These are phyloP conservation scores for Capsicum pubescens DNA, from an alignment of 257 asterid genomes.

Conservation along the genomic window DNA sequence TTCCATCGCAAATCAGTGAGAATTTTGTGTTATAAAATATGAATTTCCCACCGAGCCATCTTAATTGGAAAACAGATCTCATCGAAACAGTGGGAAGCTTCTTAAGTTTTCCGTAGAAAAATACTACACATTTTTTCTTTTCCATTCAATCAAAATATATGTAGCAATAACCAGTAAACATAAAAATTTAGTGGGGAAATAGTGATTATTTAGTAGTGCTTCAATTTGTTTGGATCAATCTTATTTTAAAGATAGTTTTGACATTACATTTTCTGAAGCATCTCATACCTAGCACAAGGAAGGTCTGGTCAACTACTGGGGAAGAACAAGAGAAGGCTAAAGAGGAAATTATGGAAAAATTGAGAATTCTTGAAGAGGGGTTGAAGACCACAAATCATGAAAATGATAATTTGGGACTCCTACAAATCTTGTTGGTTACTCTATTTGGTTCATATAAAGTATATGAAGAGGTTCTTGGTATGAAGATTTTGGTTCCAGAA, in stretches of 20 bases:
- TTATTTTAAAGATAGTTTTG: too few relatives aligned
- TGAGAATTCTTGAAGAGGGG: constrained; percentile 43
- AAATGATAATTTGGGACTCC: constrained; percentile 35
- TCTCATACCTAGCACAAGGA: not conserved
- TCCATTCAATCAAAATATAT: too few relatives aligned
- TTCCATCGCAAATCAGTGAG: too few relatives aligned
- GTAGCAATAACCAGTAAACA: too few relatives aligned
- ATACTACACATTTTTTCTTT: too few relatives aligned
- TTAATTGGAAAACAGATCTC: too few relatives aligned
- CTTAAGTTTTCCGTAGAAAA: too few relatives aligned
- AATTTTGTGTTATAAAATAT: too few relatives aligned
- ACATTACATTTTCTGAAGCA: not conserved
- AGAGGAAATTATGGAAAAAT: constrained; percentile 36
- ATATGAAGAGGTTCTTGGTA: constrained; percentile 42
- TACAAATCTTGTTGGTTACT: constrained; percentile 41
- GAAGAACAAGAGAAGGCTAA: constrained; percentile 30
- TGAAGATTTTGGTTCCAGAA: constrained; percentile 42
- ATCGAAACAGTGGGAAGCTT: too few relatives aligned
- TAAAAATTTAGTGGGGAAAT: too few relatives aligned
- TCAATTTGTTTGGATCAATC: not conserved
- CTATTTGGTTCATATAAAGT: constrained; percentile 43
- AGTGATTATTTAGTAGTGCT: too few relatives aligned
- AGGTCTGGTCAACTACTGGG: constrained; percentile 9
- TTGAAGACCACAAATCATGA: constrained; percentile 16
- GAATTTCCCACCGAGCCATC: too few relatives aligned